Evolutionary conservation across 257 asterid species (phyloP).

Genomic region (Nicotiana otophora): DNA sequence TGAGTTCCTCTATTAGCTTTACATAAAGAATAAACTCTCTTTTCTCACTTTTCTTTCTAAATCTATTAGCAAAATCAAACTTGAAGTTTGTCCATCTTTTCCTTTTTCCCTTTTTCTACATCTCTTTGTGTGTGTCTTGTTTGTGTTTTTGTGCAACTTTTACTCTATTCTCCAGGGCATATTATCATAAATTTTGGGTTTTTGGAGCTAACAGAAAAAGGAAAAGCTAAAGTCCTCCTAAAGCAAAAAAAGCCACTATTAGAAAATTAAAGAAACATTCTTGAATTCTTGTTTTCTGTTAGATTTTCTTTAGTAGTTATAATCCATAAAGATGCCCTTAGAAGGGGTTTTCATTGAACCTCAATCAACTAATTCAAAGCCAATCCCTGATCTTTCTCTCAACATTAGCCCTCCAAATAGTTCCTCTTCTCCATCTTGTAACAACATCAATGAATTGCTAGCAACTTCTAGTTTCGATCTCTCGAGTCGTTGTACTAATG

Average conservation of each 20-base stretch:
- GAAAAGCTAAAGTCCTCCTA: background rate
- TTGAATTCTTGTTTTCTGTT: background rate
- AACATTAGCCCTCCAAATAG: slow-evolving; percentile 66
- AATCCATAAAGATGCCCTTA: slow-evolving; percentile 46
- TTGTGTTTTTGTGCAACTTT: slow-evolving; percentile 11
- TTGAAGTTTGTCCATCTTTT: slow-evolving; percentile 9
- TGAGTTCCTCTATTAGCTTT: background rate
- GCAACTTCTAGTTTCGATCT: slow-evolving; percentile 25
- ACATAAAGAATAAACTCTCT: background rate
- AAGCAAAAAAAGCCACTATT: background rate
- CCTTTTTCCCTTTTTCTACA: slow-evolving; percentile 22
- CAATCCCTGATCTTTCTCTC: slow-evolving; percentile 79
- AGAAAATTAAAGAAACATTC: background rate
- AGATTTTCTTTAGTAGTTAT: background rate
- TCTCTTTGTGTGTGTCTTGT: slow-evolving; percentile 7
- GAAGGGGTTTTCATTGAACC: slow-evolving; percentile 63
- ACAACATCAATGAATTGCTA: background rate
- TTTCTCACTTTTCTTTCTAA: slow-evolving; percentile 21
- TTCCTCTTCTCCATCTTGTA: slow-evolving; percentile 28
- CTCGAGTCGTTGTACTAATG: background rate
- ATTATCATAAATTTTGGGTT: slow-evolving; percentile 16
- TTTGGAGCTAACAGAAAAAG: background rate
- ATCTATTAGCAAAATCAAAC: slow-evolving; percentile 19
- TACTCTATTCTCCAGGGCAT: slow-evolving; percentile 18
- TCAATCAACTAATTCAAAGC: slow-evolving; percentile 18